Evolutionary conservation across 192 early-diverging fungal genomes (phyloP).

Genomic region (Backusella tarrabulga): DNA sequence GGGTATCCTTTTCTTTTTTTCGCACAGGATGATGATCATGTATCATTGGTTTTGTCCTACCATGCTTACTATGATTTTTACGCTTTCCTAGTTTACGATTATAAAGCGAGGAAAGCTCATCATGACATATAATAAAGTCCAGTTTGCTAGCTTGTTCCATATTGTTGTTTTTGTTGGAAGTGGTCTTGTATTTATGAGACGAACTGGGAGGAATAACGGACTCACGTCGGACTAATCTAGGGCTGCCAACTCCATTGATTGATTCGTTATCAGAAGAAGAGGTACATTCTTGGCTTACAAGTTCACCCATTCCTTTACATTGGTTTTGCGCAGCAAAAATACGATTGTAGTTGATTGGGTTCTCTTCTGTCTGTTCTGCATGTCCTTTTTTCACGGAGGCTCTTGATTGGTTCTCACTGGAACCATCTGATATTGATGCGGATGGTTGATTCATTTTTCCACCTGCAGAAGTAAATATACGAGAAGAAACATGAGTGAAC

Average conservation of each 20-base stretch:
- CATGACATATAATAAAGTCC: background rate
- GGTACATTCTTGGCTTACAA: background rate
- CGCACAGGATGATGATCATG: constrained; percentile 1
- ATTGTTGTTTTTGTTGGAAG: background rate
- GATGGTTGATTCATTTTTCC: background rate
- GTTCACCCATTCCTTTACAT: constrained; percentile 8
- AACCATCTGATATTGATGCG: background rate
- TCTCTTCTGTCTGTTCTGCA: background rate
- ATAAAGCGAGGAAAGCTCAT: background rate
- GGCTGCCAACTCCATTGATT: background rate
- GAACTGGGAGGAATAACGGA: background rate
- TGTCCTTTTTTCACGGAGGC: background rate
- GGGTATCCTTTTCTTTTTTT: constrained; percentile 1
- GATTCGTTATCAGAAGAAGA: background rate
- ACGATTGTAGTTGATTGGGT: constrained; percentile 4
- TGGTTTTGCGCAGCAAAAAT: constrained; percentile 8
- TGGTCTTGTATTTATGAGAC: background rate
- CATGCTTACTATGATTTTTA: background rate
- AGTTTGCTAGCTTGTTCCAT: background rate
- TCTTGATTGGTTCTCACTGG: background rate
- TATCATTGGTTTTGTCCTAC: constrained; percentile 6
- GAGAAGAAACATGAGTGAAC: constrained; percentile 18
- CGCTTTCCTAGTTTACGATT: background rate
- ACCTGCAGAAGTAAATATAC: constrained; percentile 24
- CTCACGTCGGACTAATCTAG: constrained; percentile 11